phyloP scores from a whole-genome alignment of 768 basidiomycete species.

The Leccinum olivaceopallidum region DNA sequence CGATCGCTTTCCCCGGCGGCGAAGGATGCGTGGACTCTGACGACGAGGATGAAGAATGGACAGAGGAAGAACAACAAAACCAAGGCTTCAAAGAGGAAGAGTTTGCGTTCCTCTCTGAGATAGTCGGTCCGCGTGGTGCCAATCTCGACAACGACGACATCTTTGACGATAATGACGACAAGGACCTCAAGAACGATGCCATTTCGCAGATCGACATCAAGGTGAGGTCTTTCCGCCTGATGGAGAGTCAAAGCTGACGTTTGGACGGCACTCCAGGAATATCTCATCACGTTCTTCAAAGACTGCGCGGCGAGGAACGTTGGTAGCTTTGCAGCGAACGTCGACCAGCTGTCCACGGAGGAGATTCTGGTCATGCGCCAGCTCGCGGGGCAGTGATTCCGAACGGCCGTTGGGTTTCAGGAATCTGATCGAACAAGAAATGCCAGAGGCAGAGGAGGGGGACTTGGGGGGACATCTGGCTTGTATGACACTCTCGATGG shows the following conservation, averaged over 20 bases:
- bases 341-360: constrained; percentile 68
- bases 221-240: constrained; percentile 32
- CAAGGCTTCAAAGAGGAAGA: constrained; percentile 70
- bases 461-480: not conserved
- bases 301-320: constrained; percentile 66
- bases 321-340: constrained; percentile 59
- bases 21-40: constrained; percentile 67
- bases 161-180: constrained; percentile 75
- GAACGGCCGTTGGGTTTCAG: not conserved
- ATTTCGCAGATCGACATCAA: constrained; percentile 84
- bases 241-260: constrained; percentile 18
- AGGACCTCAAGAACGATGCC: constrained; percentile 85
- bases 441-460: not conserved
- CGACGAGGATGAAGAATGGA: constrained; percentile 92
- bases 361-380: constrained; percentile 67
- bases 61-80: constrained; percentile 75
- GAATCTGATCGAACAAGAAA: not conserved
- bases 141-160: constrained; percentile 78
- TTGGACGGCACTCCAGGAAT: constrained; percentile 44
- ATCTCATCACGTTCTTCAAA: constrained; percentile 67
- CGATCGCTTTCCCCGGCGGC: constrained; percentile 62
- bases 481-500: constrained; percentile 11
- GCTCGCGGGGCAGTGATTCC: constrained; percentile 37
- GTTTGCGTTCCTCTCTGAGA: constrained; percentile 79
- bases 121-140: constrained; percentile 72